phyloP scores from a whole-genome alignment of 805 yeast species.

The Ogataea salicorniae region DNA sequence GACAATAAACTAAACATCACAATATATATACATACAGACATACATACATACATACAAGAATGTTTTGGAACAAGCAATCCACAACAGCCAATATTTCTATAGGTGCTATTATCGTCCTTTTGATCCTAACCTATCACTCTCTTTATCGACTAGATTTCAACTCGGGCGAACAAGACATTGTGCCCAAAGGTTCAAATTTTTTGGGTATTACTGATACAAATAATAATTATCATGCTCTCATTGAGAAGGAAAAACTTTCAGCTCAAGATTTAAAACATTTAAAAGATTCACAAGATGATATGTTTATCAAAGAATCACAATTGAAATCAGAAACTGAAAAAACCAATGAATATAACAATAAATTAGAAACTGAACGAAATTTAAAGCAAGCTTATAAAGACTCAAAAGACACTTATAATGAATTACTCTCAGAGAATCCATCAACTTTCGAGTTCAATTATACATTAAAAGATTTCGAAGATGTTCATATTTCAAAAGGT shows the following conservation, averaged over 20 bases:
- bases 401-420: background rate
- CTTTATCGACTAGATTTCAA: background rate
- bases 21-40: too few species aligned
- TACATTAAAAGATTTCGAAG: background rate
- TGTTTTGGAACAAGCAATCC: too few species aligned
- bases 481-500: conserved; percentile 2
- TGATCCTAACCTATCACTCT: too few species aligned
- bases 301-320: background rate
- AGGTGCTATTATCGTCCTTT: too few species aligned
- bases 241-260: background rate
- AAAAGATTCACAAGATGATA: background rate
- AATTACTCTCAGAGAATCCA: background rate
- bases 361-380: background rate
- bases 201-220: too few species aligned
- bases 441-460: background rate
- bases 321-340: background rate
- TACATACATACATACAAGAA: too few species aligned
- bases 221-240: background rate
- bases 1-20: too few species aligned
- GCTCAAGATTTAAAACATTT: background rate
- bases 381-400: background rate
- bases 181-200: too few species aligned
- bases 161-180: background rate
- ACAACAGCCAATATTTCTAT: too few species aligned
- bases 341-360: background rate